phyloP scores from a whole-genome alignment of 192 early-diverging fungal species.

The Backusella luteola region DNA sequence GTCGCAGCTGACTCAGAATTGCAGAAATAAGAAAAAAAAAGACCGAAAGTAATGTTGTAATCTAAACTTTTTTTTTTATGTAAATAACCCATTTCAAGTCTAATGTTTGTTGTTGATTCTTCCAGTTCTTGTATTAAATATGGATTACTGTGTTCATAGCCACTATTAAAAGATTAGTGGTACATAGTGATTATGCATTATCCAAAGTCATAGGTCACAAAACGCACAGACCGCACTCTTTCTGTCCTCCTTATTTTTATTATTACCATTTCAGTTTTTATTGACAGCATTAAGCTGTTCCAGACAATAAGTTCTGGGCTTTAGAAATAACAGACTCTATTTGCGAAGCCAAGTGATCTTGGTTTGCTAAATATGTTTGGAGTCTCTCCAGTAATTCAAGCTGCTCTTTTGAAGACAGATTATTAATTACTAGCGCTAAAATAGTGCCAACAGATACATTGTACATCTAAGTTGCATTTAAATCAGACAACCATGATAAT shows the following conservation, averaged over 20 bases:
- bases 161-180: background rate
- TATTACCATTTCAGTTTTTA: background rate
- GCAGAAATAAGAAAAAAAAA: background rate
- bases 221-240: background rate
- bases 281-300: background rate
- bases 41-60: background rate
- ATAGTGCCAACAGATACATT: slow-evolving; percentile 36
- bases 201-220: background rate
- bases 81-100: background rate
- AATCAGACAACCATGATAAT: background rate
- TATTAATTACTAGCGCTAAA: slow-evolving; percentile 30
- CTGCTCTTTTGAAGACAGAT: slow-evolving; percentile 23
- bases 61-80: background rate
- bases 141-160: background rate
- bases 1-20: background rate
- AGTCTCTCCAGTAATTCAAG: slow-evolving; percentile 29
- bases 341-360: slow-evolving; percentile 16
- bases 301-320: slow-evolving; percentile 14
- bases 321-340: slow-evolving; percentile 16
- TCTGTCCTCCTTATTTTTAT: background rate
- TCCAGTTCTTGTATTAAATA: background rate
- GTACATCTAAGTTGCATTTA: slow-evolving; percentile 24
- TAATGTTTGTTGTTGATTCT: background rate
- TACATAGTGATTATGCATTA: background rate
- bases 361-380: slow-evolving; percentile 33